phyloP scores from a whole-genome alignment of 2,329 filamentous ascomycete genomes.

The Trichoderma simmonsii region DNA sequence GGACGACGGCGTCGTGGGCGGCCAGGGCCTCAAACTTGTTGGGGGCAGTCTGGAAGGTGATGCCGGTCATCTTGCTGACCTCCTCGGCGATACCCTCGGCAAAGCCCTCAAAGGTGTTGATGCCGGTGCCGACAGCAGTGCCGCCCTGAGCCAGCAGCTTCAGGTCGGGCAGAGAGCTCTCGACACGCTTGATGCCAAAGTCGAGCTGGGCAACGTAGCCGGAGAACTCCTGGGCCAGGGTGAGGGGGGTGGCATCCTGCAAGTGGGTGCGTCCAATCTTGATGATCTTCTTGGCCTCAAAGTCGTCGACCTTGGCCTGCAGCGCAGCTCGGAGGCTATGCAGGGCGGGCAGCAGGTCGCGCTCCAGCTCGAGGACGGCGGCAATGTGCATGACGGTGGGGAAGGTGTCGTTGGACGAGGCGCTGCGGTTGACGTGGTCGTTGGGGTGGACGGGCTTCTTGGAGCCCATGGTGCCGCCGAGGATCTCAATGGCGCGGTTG shows the following conservation, averaged over 20 bases:
- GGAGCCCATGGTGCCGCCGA: slow-evolving; percentile 88
- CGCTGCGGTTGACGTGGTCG: slow-evolving; percentile 99
- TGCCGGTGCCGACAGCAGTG: slow-evolving; percentile 92
- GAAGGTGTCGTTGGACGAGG: slow-evolving; percentile 98
- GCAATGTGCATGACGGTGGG: slow-evolving; percentile 99
- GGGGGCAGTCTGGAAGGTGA: slow-evolving; percentile 89
- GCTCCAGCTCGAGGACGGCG: slow-evolving; percentile 88
- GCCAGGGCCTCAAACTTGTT: slow-evolving; percentile 99
- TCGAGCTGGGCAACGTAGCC: slow-evolving; percentile 95
- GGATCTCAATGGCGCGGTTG: slow-evolving; percentile 96
- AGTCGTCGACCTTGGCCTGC: slow-evolving; percentile 83
- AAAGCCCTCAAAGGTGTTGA: slow-evolving; percentile 97
- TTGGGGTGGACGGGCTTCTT: slow-evolving; percentile 99
- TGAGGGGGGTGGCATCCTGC: slow-evolving; percentile 94
- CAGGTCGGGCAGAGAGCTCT: slow-evolving; percentile 78
- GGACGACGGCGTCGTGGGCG: slow-evolving; percentile 91
- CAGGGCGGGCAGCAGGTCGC: slow-evolving; percentile 77
- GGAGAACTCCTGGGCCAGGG: slow-evolving; percentile 94
- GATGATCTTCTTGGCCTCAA: slow-evolving; percentile 83
- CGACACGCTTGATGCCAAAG: slow-evolving; percentile 81
- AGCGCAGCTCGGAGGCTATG: slow-evolving; percentile 78
- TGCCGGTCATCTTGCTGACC: slow-evolving; percentile 88
- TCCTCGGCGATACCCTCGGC: slow-evolving; percentile 89
- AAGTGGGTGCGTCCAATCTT: slow-evolving; percentile 98
- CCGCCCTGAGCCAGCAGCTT: slow-evolving; percentile 89